These are phyloP conservation scores for Trichosanthes truncata DNA, from an alignment of 306 rosid genomes.

Conservation along the genomic window DNA sequence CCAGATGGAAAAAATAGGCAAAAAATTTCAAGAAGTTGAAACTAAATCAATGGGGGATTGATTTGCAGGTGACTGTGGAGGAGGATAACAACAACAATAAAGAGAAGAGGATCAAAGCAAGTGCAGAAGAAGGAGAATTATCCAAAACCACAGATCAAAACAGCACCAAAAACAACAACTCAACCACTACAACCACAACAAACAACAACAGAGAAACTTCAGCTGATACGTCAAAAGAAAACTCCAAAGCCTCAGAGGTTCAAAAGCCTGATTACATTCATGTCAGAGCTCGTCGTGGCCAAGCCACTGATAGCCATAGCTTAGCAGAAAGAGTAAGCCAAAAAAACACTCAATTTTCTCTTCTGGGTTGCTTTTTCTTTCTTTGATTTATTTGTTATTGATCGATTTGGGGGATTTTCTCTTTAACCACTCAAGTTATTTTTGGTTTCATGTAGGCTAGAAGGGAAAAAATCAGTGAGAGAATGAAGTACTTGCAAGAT, in stretches of 20 bases:
- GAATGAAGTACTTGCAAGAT: conserved; percentile 93
- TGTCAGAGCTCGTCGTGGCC: conserved; percentile 90
- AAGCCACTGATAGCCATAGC: conserved; percentile 97
- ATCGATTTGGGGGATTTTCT: not conserved
- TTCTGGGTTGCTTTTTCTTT: not conserved
- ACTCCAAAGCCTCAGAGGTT: conserved; percentile 70
- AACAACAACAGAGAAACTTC: conserved; percentile 39
- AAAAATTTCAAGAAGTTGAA: not conserved
- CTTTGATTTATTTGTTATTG: not conserved
- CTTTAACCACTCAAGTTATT: not conserved
- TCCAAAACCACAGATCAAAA: conserved; percentile 49
- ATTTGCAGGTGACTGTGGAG: conserved; percentile 36
- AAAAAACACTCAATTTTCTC: not conserved
- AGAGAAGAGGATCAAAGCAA: conserved; percentile 47
- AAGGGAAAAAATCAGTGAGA: conserved; percentile 91
- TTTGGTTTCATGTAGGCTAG: conserved; percentile 43
- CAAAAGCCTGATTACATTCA: conserved; percentile 83
- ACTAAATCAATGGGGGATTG: not conserved
- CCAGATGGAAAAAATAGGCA: not conserved
- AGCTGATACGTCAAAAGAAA: conserved; percentile 49
- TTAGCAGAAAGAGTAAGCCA: conserved; percentile 80
- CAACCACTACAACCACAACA: conserved; percentile 2
- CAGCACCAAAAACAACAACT: conserved; percentile 22
- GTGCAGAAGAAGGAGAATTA: conserved; percentile 45
- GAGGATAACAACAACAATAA: conserved; percentile 29